phyloP scores from a whole-genome alignment of 129 eudicot species.

The Mikania micrantha region DNA sequence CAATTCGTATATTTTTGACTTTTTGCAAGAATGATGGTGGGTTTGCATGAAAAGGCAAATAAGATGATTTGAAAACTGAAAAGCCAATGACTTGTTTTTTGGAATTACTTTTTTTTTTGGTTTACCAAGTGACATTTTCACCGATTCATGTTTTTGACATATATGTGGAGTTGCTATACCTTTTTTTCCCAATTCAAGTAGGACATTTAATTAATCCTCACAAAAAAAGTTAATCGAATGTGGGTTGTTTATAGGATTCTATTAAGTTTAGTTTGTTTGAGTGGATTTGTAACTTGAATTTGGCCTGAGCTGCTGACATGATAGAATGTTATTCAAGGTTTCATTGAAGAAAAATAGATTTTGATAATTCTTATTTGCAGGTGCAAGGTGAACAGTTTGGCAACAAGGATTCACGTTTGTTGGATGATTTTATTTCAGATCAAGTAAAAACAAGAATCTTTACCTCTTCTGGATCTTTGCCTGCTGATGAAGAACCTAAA shows the following conservation, averaged over 20 bases:
- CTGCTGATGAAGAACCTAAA: constrained; percentile 39
- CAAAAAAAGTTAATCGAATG: not conserved
- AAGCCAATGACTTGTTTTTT: not conserved
- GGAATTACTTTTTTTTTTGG: constrained; percentile 1
- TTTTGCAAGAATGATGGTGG: not conserved
- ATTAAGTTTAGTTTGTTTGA: not conserved
- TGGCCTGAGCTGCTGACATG: constrained; percentile 1
- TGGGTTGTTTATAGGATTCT: not conserved
- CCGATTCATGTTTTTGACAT: not conserved
- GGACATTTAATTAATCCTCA: constrained; percentile 4
- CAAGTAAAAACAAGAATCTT: constrained; percentile 48
- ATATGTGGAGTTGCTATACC: constrained; percentile 40
- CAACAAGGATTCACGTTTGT: constrained; percentile 54
- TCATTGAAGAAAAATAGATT: not conserved
- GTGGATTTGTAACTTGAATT: not conserved
- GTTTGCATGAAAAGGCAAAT: not conserved
- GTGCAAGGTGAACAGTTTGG: constrained; percentile 82
- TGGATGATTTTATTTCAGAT: constrained; percentile 40
- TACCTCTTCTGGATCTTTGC: constrained; percentile 23
- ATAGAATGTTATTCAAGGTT: not conserved
- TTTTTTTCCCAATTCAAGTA: constrained; percentile 43
- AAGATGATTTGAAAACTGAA: not conserved
- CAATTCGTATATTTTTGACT: not conserved
- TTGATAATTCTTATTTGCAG: constrained; percentile 26
- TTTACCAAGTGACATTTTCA: not conserved